Percentiles rank a stretch among this genome's conserved stretches.
These are phyloP conservation scores for Penicillium capsulatum DNA, from an alignment of 2,329 filamentous ascomycete species.

Conservation along the genomic window DNA sequence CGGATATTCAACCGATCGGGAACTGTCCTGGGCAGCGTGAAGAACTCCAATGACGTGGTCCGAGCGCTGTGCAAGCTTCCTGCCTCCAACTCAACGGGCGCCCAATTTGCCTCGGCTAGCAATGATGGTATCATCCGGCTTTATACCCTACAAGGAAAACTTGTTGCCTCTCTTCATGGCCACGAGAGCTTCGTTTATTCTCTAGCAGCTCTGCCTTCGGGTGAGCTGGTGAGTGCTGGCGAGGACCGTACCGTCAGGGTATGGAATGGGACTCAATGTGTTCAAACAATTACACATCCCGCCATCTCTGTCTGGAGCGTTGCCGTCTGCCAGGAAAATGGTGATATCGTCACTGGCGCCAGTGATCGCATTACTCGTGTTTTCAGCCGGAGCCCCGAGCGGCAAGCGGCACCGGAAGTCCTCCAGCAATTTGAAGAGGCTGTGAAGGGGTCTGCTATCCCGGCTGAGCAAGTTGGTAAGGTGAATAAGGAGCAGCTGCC, in stretches of 20 bases:
- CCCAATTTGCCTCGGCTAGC: conserved; percentile 89
- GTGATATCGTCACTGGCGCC: conserved; percentile 89
- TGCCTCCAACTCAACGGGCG: conserved; percentile 68
- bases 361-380: conserved; percentile 83
- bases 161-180: conserved; percentile 72
- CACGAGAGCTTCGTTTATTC: conserved; percentile 96
- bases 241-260: conserved; percentile 91
- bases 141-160: conserved; percentile 75
- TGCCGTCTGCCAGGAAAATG: conserved; percentile 72
- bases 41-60: conserved; percentile 75
- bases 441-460: conserved; percentile 78
- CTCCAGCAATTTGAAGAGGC: conserved; percentile 74
- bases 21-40: conserved; percentile 60
- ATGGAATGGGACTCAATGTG: conserved; percentile 76
- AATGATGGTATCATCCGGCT: conserved; percentile 87
- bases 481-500: conserved; percentile 92
- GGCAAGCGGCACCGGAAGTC: conserved; percentile 64
- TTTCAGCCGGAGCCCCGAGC: conserved; percentile 69
- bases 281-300: conserved; percentile 95
- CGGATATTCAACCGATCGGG: conserved; percentile 70
- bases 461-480: conserved; percentile 74
- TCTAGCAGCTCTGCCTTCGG: conserved; percentile 69
- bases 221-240: conserved; percentile 83
- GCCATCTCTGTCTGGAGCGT: conserved; percentile 96
- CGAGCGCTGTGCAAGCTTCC: conserved; percentile 84